Evolutionary conservation across 108 stramenopile species (phyloP), one percentile per base, ranked within the genome.

Genomic region (Nitzschia sp.): DNA sequence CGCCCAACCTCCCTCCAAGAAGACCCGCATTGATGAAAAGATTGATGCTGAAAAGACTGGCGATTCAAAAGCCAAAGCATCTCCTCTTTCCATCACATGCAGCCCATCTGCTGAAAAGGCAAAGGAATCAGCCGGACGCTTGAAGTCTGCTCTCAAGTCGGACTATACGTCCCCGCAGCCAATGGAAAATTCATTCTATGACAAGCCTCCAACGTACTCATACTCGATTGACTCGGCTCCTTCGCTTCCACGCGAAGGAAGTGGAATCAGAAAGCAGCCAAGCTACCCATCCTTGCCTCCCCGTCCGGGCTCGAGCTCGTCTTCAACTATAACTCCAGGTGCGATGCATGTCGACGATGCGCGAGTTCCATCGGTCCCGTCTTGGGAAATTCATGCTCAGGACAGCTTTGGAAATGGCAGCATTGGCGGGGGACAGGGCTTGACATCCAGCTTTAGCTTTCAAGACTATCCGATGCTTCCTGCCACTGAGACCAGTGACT

Each of bases 341-440:
- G 29, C 11, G 3, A 66, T 79, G 71, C 64, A 77, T 18, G 36
- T 68, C 24, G 79, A 77, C n/a, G 59, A 68, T 26, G 83, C 59
- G 6, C 54, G 69, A 1, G 76, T 70, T 32, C 80, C 74, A 24
- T 76, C 79, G 5, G 34, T 88, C 17, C 74, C 86, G 23, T 88
- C 86, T n/a, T 88, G 86, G 86, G 86, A 88, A 42, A 78, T 88
- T 58, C 71, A 82, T 1, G 70, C 61, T 23, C 83, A 84, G 66
- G 86, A 88, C 30, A 82, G 81, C 46, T 88, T 88, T 72, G 83
- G 86, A 13, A 75, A 59, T 13, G 72, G 71, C 6, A 81, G 79
- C 64, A 59, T 69, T 57, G 69, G 76, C 29, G 71, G 70, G 1
- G 77, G 77, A 11, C 68, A 67, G 27, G 73, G 69, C 24, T 67